Evolutionary conservation across 108 stramenopile genomes (phyloP).

Genomic region (Cyclotella baltica): DNA sequence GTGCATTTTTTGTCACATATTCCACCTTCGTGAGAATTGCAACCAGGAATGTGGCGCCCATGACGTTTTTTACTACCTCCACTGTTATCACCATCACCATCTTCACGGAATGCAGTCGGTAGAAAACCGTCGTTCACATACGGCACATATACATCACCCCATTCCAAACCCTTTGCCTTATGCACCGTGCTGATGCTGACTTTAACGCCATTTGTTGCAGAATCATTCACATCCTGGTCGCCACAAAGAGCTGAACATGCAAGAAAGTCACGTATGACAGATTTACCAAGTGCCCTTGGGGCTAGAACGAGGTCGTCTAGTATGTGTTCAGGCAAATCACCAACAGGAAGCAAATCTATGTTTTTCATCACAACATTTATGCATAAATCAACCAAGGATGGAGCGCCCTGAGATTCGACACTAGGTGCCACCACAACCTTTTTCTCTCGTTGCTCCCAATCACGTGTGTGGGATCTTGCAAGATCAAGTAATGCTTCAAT

Average conservation of each 20-base stretch:
- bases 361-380: background rate
- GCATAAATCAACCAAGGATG: background rate
- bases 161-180: conserved; percentile 36
- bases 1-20: conserved; percentile 12
- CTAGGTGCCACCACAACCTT: background rate
- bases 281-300: background rate
- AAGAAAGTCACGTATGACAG: conserved; percentile 21
- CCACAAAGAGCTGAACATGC: background rate
- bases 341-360: background rate
- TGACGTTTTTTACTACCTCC: background rate
- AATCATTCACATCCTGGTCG: background rate
- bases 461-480: background rate
- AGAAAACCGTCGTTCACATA: conserved; percentile 20
- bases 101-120: conserved; percentile 2
- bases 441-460: background rate
- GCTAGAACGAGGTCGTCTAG: conserved; percentile 27
- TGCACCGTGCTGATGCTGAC: conserved; percentile 34
- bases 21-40: background rate
- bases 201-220: background rate
- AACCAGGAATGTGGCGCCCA: background rate
- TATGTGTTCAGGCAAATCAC: conserved; percentile 16
- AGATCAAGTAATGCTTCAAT: background rate
- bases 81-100: background rate
- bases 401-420: background rate
- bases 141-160: conserved; percentile 35